Conservation (phyloP, 441 rosid genomes). For the Macaranga tanarius region DNA sequence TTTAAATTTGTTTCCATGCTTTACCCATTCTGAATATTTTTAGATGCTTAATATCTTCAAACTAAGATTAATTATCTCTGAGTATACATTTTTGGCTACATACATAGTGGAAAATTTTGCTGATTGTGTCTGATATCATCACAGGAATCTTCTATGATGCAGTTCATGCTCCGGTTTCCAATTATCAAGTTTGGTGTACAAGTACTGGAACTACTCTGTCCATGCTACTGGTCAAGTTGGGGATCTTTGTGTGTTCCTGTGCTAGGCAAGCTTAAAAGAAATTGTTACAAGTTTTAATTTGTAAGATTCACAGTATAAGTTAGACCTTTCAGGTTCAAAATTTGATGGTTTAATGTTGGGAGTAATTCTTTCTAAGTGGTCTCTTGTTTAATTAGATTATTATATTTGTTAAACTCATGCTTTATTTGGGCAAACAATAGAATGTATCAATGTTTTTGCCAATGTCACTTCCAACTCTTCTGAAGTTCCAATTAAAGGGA, state of each 20-base stretch:
- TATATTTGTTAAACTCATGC: background rate
- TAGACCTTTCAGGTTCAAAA: background rate
- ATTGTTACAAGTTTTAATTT: background rate
- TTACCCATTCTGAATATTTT: too few relatives aligned
- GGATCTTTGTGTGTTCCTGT: background rate
- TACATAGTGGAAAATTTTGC: background rate
- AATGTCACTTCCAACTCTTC: too few relatives aligned
- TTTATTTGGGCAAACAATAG: background rate
- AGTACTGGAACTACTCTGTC: background rate
- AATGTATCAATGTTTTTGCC: background rate
- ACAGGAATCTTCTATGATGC: conserved; percentile 11
- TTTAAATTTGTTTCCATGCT: too few relatives aligned
- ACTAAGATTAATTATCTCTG: background rate
- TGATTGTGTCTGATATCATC: background rate
- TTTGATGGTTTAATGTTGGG: background rate
- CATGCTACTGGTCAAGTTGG: background rate
- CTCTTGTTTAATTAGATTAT: background rate
- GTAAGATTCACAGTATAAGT: background rate
- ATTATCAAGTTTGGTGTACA: background rate
- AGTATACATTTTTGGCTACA: background rate
- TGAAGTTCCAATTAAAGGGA: too few relatives aligned
- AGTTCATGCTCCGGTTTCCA: conserved; percentile 7
- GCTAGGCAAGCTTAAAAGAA: background rate
- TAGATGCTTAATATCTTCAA: too few relatives aligned
- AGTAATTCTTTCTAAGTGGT: background rate